These are phyloP conservation scores for Thalassiosira hispida DNA, from an alignment of 352 stramenopile genomes.

Conservation along the genomic window DNA sequence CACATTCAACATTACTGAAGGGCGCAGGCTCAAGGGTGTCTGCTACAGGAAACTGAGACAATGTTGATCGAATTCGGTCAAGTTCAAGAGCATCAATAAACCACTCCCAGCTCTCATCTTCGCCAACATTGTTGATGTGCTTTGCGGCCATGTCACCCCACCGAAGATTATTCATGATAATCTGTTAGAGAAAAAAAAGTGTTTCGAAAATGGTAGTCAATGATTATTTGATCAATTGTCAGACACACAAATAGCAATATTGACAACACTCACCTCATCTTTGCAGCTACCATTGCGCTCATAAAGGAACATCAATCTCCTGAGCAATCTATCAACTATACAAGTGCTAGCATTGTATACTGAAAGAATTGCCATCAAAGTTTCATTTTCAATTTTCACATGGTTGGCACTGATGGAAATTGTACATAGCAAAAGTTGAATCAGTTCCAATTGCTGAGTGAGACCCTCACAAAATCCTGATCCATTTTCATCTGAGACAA, in stretches of 20 bases:
- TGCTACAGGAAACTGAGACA: slow-evolving; percentile 67
- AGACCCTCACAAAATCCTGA: slow-evolving; percentile 32
- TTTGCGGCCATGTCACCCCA: slow-evolving; percentile 31
- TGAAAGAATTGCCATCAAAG: slow-evolving; percentile 39
- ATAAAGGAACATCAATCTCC: slow-evolving; percentile 54
- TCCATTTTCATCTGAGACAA: not conserved
- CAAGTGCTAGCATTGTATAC: slow-evolving; percentile 50
- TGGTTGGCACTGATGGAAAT: slow-evolving; percentile 32
- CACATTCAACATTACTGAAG: slow-evolving; percentile 27
- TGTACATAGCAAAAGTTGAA: slow-evolving; percentile 45
- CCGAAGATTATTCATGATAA: slow-evolving; percentile 37
- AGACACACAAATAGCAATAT: not conserved
- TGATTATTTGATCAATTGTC: slow-evolving; percentile 9
- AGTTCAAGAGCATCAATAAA: slow-evolving; percentile 64
- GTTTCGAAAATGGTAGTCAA: not conserved
- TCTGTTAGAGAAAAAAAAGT: slow-evolving; percentile 20
- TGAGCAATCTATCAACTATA: slow-evolving; percentile 33
- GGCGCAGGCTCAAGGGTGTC: slow-evolving; percentile 47
- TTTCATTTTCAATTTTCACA: slow-evolving; percentile 37
- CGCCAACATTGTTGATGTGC: slow-evolving; percentile 7
- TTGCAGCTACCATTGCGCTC: slow-evolving; percentile 34
- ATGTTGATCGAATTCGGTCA: slow-evolving; percentile 61
- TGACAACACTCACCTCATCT: slow-evolving; percentile 34
- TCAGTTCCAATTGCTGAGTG: slow-evolving; percentile 45
- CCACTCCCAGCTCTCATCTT: slow-evolving; percentile 64